phyloP scores from a whole-genome alignment of 2,329 filamentous ascomycete genomes.

The Trichophaea hybrida region DNA sequence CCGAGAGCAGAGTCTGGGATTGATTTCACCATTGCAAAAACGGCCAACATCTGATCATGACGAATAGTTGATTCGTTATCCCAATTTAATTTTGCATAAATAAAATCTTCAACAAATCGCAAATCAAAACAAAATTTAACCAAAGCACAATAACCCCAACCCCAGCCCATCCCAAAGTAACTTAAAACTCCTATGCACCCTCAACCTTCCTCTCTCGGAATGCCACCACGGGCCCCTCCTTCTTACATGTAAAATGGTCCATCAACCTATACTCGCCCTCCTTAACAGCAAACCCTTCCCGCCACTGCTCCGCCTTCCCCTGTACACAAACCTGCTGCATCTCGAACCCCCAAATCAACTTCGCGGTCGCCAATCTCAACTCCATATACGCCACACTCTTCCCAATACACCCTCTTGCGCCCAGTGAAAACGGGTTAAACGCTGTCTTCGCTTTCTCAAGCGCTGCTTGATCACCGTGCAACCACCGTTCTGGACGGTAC shows the following conservation, averaged over 20 bases:
- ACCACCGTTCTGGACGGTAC: conserved; percentile 53
- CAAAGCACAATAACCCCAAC: background rate
- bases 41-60: too few species aligned
- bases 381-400: conserved; percentile 55
- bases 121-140: background rate
- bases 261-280: conserved; percentile 51
- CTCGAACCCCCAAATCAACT: conserved; percentile 48
- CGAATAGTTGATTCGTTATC: background rate
- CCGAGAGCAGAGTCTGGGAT: too few species aligned
- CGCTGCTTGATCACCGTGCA: conserved; percentile 37
- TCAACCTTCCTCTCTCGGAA: conserved; percentile 33
- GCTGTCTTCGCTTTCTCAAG: conserved; percentile 47
- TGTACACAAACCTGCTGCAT: conserved; percentile 33
- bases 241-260: conserved; percentile 60
- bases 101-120: background rate
- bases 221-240: conserved; percentile 56
- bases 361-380: conserved; percentile 48
- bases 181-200: background rate
- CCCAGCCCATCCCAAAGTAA: background rate
- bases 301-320: conserved; percentile 36
- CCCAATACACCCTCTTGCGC: conserved; percentile 56
- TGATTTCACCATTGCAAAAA: too few species aligned
- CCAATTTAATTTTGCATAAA: background rate
- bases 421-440: conserved; percentile 61
- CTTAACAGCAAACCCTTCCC: conserved; percentile 39